phyloP scores from a whole-genome alignment of 2,329 filamentous ascomycete genomes.

The Elsinoe fawcettii region DNA sequence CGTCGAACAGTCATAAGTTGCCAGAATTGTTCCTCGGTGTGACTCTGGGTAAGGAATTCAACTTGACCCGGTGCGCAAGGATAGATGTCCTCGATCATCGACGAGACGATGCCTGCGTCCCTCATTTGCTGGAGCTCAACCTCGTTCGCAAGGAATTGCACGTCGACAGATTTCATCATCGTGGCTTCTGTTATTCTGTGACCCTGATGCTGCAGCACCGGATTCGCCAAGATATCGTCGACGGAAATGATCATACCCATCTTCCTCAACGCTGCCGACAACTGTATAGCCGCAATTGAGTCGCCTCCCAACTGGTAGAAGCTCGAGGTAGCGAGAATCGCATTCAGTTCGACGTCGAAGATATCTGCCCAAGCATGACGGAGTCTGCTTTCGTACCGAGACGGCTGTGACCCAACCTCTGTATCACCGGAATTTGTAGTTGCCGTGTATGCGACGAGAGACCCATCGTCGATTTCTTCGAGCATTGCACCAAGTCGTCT shows the following conservation, averaged over 20 bases:
- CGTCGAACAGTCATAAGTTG: background rate
- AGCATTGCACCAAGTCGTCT: too few species aligned
- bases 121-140: background rate
- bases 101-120: background rate
- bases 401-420: background rate
- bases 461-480: too few species aligned
- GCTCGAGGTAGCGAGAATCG: slow-evolving; percentile 49
- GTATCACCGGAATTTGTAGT: too few species aligned
- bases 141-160: background rate
- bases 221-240: background rate
- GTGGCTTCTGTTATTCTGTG: background rate
- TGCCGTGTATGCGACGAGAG: too few species aligned
- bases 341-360: slow-evolving; percentile 37
- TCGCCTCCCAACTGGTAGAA: slow-evolving; percentile 56
- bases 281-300: slow-evolving; percentile 54
- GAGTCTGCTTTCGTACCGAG: slow-evolving; percentile 31
- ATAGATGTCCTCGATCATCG: background rate
- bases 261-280: slow-evolving; percentile 24
- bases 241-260: background rate
- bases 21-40: background rate
- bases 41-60: background rate
- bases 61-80: background rate
- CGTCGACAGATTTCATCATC: background rate
- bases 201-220: background rate
- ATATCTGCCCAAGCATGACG: slow-evolving; percentile 44